Evolutionary conservation across 2,329 filamentous ascomycete genomes (phyloP).

Genomic region (Fusarium newnesense): DNA sequence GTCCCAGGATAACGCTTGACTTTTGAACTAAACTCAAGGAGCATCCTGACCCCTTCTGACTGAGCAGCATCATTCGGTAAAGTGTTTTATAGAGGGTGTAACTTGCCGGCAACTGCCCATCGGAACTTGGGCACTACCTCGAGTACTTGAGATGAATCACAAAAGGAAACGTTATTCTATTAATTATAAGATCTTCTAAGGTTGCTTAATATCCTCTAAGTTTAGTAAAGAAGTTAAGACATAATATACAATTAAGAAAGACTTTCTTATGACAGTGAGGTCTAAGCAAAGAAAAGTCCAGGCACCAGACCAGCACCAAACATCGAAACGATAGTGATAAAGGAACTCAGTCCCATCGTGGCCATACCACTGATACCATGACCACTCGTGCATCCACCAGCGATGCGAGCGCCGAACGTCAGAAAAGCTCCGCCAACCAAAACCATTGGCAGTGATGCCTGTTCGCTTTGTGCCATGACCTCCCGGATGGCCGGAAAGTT

Average conservation of each 20-base stretch:
- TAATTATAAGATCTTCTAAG: too few species aligned
- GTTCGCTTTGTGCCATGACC: not conserved
- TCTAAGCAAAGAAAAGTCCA: not conserved
- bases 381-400: conserved; percentile 19
- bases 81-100: too few species aligned
- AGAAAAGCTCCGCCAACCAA: not conserved
- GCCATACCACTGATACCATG: conserved; percentile 25
- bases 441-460: not conserved
- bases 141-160: not conserved
- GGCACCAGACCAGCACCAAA: conserved; percentile 4
- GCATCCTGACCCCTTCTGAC: too few species aligned
- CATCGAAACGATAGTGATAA: conserved; percentile 1
- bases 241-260: not conserved
- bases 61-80: too few species aligned
- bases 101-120: too few species aligned
- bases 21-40: too few species aligned
- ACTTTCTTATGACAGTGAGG: not conserved
- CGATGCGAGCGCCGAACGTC: conserved; percentile 1
- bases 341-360: conserved; percentile 11
- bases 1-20: too few species aligned
- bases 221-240: too few species aligned
- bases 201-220: too few species aligned
- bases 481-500: conserved; percentile 6
- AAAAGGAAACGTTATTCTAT: too few species aligned
- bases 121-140: too few species aligned